Evolutionary conservation across 352 stramenopile genomes (phyloP).

Genomic region (Plasmopara muralis): DNA sequence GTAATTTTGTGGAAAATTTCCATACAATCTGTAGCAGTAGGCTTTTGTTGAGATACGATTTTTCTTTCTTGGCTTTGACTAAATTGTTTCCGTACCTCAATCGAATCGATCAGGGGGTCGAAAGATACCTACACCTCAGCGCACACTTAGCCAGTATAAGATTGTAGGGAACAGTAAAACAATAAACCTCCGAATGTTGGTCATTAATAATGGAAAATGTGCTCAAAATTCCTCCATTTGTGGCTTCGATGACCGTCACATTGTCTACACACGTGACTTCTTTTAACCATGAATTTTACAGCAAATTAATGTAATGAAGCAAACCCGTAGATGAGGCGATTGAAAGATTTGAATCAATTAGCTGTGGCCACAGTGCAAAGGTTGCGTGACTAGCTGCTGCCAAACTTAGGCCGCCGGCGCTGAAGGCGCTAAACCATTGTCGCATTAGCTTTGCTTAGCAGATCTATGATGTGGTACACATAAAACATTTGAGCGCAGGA

Average conservation of each 20-base stretch:
- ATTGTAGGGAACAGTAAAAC: not conserved
- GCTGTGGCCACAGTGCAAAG: slow-evolving; percentile 28
- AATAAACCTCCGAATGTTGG: slow-evolving; percentile 11
- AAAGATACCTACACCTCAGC: slow-evolving; percentile 14
- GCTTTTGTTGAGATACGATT: not conserved
- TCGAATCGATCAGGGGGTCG: slow-evolving; percentile 28
- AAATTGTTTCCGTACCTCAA: slow-evolving; percentile 25
- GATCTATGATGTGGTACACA: too few relatives aligned
- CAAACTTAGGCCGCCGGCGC: not conserved
- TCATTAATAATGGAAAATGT: slow-evolving; percentile 21
- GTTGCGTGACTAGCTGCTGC: slow-evolving; percentile 10
- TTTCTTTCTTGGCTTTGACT: not conserved
- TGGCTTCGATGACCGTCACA: slow-evolving; percentile 14
- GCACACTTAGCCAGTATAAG: not conserved
- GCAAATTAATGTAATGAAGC: not conserved
- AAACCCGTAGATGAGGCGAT: slow-evolving; percentile 19
- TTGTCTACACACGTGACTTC: slow-evolving; percentile 17
- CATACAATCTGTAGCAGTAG: slow-evolving; percentile 28
- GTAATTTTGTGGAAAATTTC: slow-evolving; percentile 13
- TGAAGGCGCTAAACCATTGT: slow-evolving; percentile 9
- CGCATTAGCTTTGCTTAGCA: slow-evolving; percentile 4
- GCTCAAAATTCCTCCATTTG: slow-evolving; percentile 19
- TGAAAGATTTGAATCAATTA: slow-evolving; percentile 16
- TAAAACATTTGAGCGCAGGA: too few relatives aligned
- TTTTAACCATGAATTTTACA: not conserved